Conservation (phyloP, 78 protist genomes). For the Capsaspora owczarzaki region DNA sequence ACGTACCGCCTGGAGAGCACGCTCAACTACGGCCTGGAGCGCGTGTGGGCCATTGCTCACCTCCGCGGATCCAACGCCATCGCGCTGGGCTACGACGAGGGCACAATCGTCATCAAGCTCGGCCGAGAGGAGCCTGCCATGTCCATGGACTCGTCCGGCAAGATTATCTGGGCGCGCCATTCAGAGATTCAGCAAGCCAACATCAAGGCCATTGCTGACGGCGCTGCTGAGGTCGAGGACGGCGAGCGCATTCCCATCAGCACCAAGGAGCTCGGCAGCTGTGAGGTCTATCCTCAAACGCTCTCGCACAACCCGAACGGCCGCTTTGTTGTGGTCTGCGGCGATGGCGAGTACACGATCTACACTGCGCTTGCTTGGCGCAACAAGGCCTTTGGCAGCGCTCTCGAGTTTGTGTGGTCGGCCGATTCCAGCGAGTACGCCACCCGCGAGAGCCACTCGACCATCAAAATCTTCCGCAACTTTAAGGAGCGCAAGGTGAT, state of each 20-base stretch:
- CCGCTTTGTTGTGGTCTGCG: slow-evolving; percentile 84
- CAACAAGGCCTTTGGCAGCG: slow-evolving; percentile 86
- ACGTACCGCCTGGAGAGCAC: slow-evolving; percentile 87
- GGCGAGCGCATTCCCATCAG: slow-evolving; percentile 28
- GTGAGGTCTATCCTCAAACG: slow-evolving; percentile 77
- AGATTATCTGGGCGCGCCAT: slow-evolving; percentile 79
- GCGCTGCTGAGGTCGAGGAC: neutral
- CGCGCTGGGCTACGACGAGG: slow-evolving; percentile 90
- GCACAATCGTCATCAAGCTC: slow-evolving; percentile 81
- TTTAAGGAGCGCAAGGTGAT: slow-evolving; percentile 73
- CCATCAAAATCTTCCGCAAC: slow-evolving; percentile 72
- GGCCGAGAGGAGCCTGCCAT: slow-evolving; percentile 93
- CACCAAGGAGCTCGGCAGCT: slow-evolving; percentile 82
- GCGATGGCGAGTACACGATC: slow-evolving; percentile 95
- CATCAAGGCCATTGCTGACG: neutral
- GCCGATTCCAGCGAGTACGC: slow-evolving; percentile 35
- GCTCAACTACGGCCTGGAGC: slow-evolving; percentile 84
- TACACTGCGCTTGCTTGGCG: slow-evolving; percentile 91
- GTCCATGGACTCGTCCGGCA: slow-evolving; percentile 87
- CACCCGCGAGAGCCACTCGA: slow-evolving; percentile 41
- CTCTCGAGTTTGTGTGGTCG: slow-evolving; percentile 93
- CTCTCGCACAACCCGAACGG: slow-evolving; percentile 85
- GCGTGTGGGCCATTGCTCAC: slow-evolving; percentile 84
- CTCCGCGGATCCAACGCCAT: slow-evolving; percentile 58
- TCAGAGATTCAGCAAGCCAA: slow-evolving; percentile 63